Base-by-base conservation (phyloP, 2,329 filamentous ascomycete species). In the Paracamarosporium sp. region DNA sequence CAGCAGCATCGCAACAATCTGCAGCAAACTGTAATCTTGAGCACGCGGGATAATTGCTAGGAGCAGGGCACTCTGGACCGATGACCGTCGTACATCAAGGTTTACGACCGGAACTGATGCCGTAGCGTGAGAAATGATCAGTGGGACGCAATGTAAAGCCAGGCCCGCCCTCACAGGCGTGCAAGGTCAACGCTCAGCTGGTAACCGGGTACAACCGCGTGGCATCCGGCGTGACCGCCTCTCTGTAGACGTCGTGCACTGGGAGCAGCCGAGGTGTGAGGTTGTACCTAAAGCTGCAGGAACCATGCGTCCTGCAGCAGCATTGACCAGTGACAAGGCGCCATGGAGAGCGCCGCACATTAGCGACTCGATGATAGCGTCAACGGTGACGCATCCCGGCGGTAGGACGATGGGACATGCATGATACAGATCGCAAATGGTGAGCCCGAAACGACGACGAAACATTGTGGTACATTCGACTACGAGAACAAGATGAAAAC, bases 381-480 rank as follows among this genome's bases (percentile, higher is more conserved):
- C 51, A 54, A 57, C 45, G 47, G 48, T 41, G 41, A 47, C 56
- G 33, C 31, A 46, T 28, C 22, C 25, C 46, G 22, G 41, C 45
- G 47, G 60, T 57, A 38, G 52, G 51, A 53, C 56, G 50, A 57
- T 46, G 53, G 24, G 45, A 55, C 43, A 56, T 62, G 57, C 55
- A 58, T 53, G 38, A 54, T 45, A 57, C 33, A 47, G 44, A 43
- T 46, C 33, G 28, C 30, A 47, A 38, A 40, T 20, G 9, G 52
- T 52, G 33, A 56, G 27, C 17, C 44, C 47, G 30, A 44, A 61
- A 55, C 28, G 40, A 55, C 50, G 51, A 60, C 56, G 50, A 57
- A 60, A 60, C 51, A 54, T 61, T 62, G 62, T 69, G 60, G 64
- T 70, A 70, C 59, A 68, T 70, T 70, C 57, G 52, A 63, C 62